These are phyloP conservation scores for Amanita inopinata DNA, from an alignment of 768 basidiomycete genomes.

Conservation along the genomic window DNA sequence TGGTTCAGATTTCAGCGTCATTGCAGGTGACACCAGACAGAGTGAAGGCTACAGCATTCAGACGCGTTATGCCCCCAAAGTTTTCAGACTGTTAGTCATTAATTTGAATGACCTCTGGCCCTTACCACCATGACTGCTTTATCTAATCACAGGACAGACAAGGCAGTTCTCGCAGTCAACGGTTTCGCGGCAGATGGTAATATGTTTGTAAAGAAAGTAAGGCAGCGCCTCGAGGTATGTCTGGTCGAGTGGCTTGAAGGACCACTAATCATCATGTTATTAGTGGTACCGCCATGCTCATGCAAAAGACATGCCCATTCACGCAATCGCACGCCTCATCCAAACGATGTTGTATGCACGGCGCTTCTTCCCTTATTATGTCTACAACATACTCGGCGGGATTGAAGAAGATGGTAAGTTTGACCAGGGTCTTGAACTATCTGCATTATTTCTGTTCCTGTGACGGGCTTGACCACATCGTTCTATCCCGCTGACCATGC, in stretches of 20 bases:
- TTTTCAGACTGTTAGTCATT: constrained; percentile 74
- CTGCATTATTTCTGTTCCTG: constrained; percentile 10
- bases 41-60: constrained; percentile 97
- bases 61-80: constrained; percentile 93
- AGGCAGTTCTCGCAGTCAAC: constrained; percentile 88
- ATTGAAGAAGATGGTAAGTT: constrained; percentile 91
- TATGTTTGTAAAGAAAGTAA: constrained; percentile 94
- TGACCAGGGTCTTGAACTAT: constrained; percentile 6
- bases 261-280: constrained; percentile 1
- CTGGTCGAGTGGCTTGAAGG: constrained; percentile 6
- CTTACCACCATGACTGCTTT: constrained; percentile 4
- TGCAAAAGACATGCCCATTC: constrained; percentile 94
- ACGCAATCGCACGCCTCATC: constrained; percentile 93
- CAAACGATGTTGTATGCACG: constrained; percentile 97
- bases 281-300: constrained; percentile 99
- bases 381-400: constrained; percentile 92
- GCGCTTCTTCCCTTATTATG: constrained; percentile 98
- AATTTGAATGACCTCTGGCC: constrained; percentile 7
- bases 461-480: constrained; percentile 7
- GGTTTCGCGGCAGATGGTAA: constrained; percentile 97
- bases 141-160: constrained; percentile 62
- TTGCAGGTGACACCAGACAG: constrained; percentile 95
- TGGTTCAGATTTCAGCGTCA: constrained; percentile 86
- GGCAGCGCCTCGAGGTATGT: constrained; percentile 85
- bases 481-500: constrained; percentile 4